Base-by-base conservation (phyloP, 345 rosid genomes). In the Salix viminalis region DNA sequence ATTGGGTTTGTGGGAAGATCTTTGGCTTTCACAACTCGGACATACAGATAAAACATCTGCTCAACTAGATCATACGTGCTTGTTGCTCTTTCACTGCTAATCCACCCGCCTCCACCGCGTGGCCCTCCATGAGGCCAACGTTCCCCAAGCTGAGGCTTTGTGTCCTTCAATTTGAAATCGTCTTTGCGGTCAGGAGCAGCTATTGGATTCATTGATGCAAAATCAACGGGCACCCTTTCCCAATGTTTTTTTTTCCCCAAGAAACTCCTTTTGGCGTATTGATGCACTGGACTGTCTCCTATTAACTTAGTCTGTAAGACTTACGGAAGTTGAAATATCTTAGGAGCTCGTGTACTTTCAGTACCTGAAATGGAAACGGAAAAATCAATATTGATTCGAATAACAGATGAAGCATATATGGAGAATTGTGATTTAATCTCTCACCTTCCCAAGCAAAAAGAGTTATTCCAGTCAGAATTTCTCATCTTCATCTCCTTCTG, bases 121-220 rank as follows among this genome's bases (percentile, higher is more conserved):
- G 71, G 30, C 19, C 70, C 83, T 48, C 83, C 80, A 81, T 92
- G 98, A 36, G 97, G 98, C 98, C 98, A 92, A 76, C 89, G 83
- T 81, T 94, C 98, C 67, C 98, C 97, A 4, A 94, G 97, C 86
- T 94, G 91, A 61, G 91, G 97, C 80, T 89, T 92, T 76, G 91
- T 94, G 83, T 90, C 92, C 84, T 94, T 94, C 80, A 94, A 81
- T 71, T 91, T 91, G 79, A 86, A 94, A 71, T 94, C 98, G 66
- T 94, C 97, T 85, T 87, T 87, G 73, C 72, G 82, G 80, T 76
- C 76, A 32, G 85, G 84, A 76, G 87, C 87, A 73, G 83, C 83
- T 79, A 75, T 48, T 0, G 90, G 88, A 76, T 87, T 88, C 94
- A 93, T 91, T 44, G 79, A 14, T 65, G 61, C 44, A 32, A 80